Evolutionary conservation across 1,284 basidiomycete species (phyloP).

Genomic region (Fomitopsis betulina): DNA sequence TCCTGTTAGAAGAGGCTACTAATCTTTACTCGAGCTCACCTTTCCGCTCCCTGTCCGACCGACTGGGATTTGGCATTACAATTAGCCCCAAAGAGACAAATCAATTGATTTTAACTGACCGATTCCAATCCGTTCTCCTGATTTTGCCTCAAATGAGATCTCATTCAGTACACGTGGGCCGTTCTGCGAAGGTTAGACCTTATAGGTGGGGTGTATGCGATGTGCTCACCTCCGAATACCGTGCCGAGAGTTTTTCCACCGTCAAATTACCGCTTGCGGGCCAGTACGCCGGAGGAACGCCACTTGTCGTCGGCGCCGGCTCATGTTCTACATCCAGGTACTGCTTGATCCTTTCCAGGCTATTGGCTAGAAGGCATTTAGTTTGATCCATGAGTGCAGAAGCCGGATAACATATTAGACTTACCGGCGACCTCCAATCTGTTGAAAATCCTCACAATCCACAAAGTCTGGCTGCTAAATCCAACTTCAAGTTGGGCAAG

Average conservation of each 20-base stretch:
- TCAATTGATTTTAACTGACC: constrained; percentile 44
- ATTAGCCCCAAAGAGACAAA: neutral
- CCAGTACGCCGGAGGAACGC: constrained; percentile 74
- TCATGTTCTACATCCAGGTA: constrained; percentile 79
- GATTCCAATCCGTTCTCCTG: constrained; percentile 51
- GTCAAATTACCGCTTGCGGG: constrained; percentile 50
- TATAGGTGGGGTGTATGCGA: constrained; percentile 6
- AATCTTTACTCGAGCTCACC: constrained; percentile 19
- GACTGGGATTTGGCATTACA: neutral
- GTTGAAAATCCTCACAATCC: constrained; percentile 49
- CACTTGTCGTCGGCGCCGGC: constrained; percentile 40
- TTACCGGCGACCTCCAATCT: constrained; percentile 49
- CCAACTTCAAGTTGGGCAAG: constrained; percentile 35
- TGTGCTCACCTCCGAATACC: constrained; percentile 40
- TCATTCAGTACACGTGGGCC: constrained; percentile 44
- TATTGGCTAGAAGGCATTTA: constrained; percentile 42
- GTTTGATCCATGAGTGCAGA: constrained; percentile 27
- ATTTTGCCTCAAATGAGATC: constrained; percentile 42
- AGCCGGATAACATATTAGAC: constrained; percentile 2
- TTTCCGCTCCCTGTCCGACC: neutral
- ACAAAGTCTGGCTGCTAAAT: constrained; percentile 53
- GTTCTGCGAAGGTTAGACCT: constrained; percentile 16
- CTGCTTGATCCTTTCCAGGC: constrained; percentile 46
- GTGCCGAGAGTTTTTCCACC: constrained; percentile 58
- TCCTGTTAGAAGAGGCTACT: constrained; percentile 27